phyloP scores from a whole-genome alignment of 1,139 yeast genomes.

The Magnusiomyces suaveolens region DNA sequence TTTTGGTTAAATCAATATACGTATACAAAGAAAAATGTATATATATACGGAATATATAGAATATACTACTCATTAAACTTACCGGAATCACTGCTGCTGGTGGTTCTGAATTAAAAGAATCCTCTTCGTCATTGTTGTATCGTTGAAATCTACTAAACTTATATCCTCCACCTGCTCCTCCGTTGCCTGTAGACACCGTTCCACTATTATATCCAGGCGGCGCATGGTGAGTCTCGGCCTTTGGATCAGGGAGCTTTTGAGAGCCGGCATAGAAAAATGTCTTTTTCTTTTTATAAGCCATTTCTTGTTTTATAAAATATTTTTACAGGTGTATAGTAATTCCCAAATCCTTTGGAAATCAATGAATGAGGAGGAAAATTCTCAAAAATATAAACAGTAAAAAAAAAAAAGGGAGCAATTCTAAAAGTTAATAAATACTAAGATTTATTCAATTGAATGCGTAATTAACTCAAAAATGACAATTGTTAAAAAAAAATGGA shows the following conservation, averaged over 20 bases:
- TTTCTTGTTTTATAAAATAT: background rate
- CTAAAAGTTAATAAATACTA: too few relatives aligned
- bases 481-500: too few relatives aligned
- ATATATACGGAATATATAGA: too few relatives aligned
- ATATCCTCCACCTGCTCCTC: background rate
- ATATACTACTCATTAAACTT: too few relatives aligned
- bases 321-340: background rate
- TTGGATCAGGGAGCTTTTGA: constrained; percentile 3
- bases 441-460: too few relatives aligned
- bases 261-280: constrained; percentile 4
- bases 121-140: background rate
- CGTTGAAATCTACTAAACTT: background rate
- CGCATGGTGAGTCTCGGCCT: background rate
- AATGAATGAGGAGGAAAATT: too few relatives aligned
- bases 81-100: background rate
- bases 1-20: too few relatives aligned
- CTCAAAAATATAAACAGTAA: too few relatives aligned
- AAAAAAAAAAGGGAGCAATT: too few relatives aligned
- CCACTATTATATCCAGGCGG: background rate
- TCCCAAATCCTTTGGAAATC: background rate
- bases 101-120: background rate
- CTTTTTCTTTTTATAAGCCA: constrained; percentile 4
- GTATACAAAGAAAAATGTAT: background rate
- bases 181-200: background rate
- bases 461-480: too few relatives aligned